These are phyloP conservation scores for Huntiella savannae DNA, from an alignment of 2,329 filamentous ascomycete genomes.

Conservation along the genomic window DNA sequence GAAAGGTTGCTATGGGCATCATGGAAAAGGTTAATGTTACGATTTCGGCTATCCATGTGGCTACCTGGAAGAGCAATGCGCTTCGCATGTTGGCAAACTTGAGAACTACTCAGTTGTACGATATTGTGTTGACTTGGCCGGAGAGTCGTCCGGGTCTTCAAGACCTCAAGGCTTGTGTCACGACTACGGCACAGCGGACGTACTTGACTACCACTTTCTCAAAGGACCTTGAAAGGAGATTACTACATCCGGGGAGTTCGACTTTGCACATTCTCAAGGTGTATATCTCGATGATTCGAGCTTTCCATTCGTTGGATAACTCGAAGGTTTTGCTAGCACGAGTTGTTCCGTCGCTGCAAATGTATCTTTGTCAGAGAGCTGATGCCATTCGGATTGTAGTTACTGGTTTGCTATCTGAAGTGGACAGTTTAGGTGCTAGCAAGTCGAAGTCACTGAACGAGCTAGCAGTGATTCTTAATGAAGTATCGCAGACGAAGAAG, in stretches of 20 bases:
- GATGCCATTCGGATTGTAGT: slow-evolving; percentile 66
- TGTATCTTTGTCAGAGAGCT: slow-evolving; percentile 59
- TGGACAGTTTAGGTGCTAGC: slow-evolving; percentile 22
- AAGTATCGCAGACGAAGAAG: slow-evolving; percentile 36
- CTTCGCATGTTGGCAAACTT: slow-evolving; percentile 47
- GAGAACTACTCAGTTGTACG: slow-evolving; percentile 54
- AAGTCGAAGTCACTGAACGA: slow-evolving; percentile 38
- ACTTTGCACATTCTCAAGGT: slow-evolving; percentile 58
- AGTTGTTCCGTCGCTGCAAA: slow-evolving; percentile 51
- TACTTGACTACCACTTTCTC: slow-evolving; percentile 54
- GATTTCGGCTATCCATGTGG: slow-evolving; percentile 20
- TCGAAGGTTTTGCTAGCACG: slow-evolving; percentile 61
- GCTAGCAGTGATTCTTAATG: slow-evolving; percentile 45
- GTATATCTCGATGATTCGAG: slow-evolving; percentile 62
- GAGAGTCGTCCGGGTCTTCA: slow-evolving; percentile 50
- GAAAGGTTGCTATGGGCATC: slow-evolving; percentile 27
- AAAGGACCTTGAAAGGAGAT: slow-evolving; percentile 39
- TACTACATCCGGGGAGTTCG: slow-evolving; percentile 58
- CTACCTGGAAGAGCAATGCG: slow-evolving; percentile 53
- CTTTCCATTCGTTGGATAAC: slow-evolving; percentile 56
- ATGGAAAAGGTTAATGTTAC: not conserved
- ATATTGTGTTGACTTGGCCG: slow-evolving; percentile 63
- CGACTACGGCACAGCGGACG: slow-evolving; percentile 46
- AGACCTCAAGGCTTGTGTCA: slow-evolving; percentile 53
- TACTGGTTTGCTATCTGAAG: slow-evolving; percentile 47